phyloP scores from a whole-genome alignment of 148 eudicot species.

The Camellia granthamiana region DNA sequence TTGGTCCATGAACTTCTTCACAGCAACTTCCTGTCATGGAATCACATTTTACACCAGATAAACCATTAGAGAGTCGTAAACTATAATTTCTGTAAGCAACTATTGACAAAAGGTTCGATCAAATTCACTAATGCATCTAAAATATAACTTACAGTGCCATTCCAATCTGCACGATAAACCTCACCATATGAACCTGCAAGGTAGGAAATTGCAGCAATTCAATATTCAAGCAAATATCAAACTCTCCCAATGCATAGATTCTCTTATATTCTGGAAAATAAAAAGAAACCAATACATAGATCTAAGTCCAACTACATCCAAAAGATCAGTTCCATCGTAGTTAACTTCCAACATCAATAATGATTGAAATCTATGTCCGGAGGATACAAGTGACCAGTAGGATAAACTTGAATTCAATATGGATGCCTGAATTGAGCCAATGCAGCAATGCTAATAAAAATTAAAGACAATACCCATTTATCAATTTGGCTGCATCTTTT shows the following conservation, averaged over 20 bases:
- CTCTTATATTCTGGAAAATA: not conserved
- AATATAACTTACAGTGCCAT: conserved; percentile 79
- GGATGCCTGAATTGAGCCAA: not conserved
- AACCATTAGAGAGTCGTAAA: not conserved
- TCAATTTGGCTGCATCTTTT: not conserved
- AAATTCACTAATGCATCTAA: conserved; percentile 3
- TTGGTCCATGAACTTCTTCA: conserved; percentile 94
- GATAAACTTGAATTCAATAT: not conserved
- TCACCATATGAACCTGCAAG: conserved; percentile 95
- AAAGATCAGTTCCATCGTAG: not conserved
- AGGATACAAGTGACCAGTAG: conserved; percentile 1
- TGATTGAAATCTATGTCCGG: not conserved
- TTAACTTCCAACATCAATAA: not conserved
- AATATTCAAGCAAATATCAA: not conserved
- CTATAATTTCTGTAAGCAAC: conserved; percentile 12
- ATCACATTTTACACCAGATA: conserved; percentile 13
- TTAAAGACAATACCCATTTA: not conserved
- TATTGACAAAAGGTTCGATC: not conserved
- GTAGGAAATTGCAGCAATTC: conserved; percentile 18
- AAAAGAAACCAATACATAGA: conserved; percentile 1
- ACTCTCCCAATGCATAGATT: not conserved
- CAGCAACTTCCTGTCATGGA: conserved; percentile 88
- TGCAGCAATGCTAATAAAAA: not conserved
- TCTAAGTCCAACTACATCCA: not conserved
- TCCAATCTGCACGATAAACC: conserved; percentile 96